Base-by-base conservation (phyloP, 1,284 basidiomycete species). In the Agroathelia rolfsii region DNA sequence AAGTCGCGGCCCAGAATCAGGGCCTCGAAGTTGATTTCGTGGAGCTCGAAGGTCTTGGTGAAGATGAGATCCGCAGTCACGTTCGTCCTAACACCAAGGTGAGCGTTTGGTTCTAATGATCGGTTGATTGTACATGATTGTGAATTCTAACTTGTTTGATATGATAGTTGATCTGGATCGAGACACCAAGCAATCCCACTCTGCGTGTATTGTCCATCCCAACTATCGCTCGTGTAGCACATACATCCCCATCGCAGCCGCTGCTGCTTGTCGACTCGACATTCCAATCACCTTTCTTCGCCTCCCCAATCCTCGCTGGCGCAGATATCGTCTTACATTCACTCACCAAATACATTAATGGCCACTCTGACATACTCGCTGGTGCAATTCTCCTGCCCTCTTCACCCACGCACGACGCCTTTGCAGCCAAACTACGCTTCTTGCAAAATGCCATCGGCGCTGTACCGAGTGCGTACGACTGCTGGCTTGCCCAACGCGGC, bases 171-270 rank as follows among this genome's bases (percentile, higher is more conserved):
- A 74, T 98, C 38, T 97, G 92, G 92, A 77, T 96, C 50, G 93
- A 98, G 59, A 73, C 86, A 0, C 94, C 93, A 0, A 96, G 92
- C 10, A 97, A 97, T 60, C 94, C 94, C 1, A 89, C 88, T 1
- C 76, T 97, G 8, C 76, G 81, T n/a, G 61, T 95, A 21, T 76
- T 93, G 39, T 78, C 88, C 51, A 77, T 93, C 49, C 52, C 66
- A 1, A 66, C 72, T 35, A 69, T 92, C 41, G 66, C 69, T 24
- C 53, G 66, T 19, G 61, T 92, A 40, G 73, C 69, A 3, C 70
- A 58, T 53, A 50, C 66, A n/a, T 64, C 74, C 50, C 57, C 76
- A 33, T 57, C 76, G 29, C 42, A 60, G n/a, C 73, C 74, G 18
- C 62, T 89, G 12, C 69, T 94, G n/a, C 70, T 92, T 30, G 82